phyloP scores from a whole-genome alignment of 441 rosid genomes.

The Codiaeum variegatum region DNA sequence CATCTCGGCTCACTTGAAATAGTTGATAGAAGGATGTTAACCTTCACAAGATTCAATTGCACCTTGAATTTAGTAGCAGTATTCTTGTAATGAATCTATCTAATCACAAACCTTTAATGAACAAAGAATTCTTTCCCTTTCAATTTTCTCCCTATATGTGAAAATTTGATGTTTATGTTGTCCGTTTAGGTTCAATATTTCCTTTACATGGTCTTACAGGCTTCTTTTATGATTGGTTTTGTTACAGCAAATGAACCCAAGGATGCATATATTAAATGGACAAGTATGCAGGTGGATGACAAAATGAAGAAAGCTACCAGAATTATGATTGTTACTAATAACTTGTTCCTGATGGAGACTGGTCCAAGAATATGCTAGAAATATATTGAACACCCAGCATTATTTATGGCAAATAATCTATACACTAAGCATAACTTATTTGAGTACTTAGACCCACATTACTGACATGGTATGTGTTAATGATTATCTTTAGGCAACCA shows the following conservation, averaged over 20 bases:
- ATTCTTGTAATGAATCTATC: background rate
- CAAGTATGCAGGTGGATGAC: conserved; percentile 79
- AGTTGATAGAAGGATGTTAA: background rate
- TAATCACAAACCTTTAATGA: background rate
- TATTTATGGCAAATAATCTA: conserved; percentile 82
- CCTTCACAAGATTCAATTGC: background rate
- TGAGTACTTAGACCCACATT: conserved; percentile 96
- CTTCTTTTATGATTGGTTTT: conserved; percentile 12
- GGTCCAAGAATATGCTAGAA: conserved; percentile 99
- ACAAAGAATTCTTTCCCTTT: background rate
- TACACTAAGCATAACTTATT: conserved; percentile 76
- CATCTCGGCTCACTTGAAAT: too few species aligned
- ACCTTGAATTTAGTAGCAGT: background rate
- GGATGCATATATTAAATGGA: conserved; percentile 90
- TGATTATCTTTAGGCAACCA: conserved; percentile 12
- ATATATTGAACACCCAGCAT: conserved; percentile 86
- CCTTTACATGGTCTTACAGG: conserved; percentile 3
- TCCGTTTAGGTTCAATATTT: background rate
- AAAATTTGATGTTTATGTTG: background rate
- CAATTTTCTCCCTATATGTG: background rate
- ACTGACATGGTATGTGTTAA: conserved; percentile 79
- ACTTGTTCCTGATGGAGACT: conserved; percentile 84
- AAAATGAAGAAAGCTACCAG: conserved; percentile 67
- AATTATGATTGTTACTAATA: conserved; percentile 70
- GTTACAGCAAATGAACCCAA: conserved; percentile 65